Conservation (phyloP, 23 red algal genomes). For the Gracilariopsis chorda region DNA sequence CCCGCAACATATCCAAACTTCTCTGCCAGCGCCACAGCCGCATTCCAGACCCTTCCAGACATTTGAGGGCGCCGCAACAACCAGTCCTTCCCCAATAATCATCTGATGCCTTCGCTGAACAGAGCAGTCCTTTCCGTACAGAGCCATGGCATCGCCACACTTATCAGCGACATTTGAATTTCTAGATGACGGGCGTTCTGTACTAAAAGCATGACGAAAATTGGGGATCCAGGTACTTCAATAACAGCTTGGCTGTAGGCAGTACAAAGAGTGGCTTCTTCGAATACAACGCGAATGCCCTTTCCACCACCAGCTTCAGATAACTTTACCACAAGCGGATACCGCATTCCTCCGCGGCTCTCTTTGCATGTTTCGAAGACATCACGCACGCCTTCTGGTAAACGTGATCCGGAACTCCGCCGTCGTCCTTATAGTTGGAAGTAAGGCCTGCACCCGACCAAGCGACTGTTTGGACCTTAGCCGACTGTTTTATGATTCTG, state of each 20-base stretch:
- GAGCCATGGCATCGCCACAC: conserved; percentile 80
- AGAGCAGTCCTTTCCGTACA: conserved; percentile 89
- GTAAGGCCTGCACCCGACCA: conserved; percentile 66
- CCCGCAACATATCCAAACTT: conserved; percentile 86
- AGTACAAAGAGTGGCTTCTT: conserved; percentile 12
- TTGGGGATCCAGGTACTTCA: conserved; percentile 78
- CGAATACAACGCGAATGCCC: conserved; percentile 68
- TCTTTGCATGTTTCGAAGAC: conserved; percentile 48
- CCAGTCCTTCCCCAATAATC: conserved; percentile 94
- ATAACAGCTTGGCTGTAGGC: conserved; percentile 74
- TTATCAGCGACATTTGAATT: conserved; percentile 94
- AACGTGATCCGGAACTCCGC: conserved; percentile 59
- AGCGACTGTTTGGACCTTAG: conserved; percentile 53
- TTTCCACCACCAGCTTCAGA: conserved; percentile 91
- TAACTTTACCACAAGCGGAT: conserved; percentile 87
- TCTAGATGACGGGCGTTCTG: conserved; percentile 79
- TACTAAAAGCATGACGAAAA: conserved; percentile 87
- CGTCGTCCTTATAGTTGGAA: conserved; percentile 20
- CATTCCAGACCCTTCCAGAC: conserved; percentile 78
- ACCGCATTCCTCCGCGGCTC: conserved; percentile 51
- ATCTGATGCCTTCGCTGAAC: conserved; percentile 93
- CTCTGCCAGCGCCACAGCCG: conserved; percentile 74
- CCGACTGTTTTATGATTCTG: conserved; percentile 81
- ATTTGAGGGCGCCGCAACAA: conserved; percentile 64
- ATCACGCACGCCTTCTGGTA: conserved; percentile 71